phyloP scores from a whole-genome alignment of 2,329 filamentous ascomycete species.

The Penicillium sp. region DNA sequence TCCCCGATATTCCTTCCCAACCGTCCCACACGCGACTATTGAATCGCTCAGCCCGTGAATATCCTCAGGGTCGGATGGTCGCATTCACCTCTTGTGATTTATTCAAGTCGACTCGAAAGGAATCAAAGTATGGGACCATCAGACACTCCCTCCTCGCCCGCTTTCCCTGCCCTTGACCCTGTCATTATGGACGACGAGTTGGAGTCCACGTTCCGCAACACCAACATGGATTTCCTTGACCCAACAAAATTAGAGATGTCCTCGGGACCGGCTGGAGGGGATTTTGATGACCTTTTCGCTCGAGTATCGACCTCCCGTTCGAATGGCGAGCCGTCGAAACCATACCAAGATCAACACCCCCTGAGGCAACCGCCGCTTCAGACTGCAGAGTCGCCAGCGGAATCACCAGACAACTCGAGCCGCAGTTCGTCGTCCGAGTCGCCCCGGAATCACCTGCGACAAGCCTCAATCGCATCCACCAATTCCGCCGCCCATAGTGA shows the following conservation, averaged over 20 bases:
- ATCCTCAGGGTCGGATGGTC: constrained; percentile 8
- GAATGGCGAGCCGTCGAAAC: constrained; percentile 26
- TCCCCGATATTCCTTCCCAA: constrained; percentile 4
- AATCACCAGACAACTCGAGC: constrained; percentile 42
- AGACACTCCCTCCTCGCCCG: constrained; percentile 33
- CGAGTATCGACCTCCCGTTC: constrained; percentile 29
- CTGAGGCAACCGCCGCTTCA: constrained; percentile 32
- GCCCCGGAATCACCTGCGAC: constrained; percentile 37
- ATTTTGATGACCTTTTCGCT: constrained; percentile 41
- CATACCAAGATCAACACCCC: constrained; percentile 30
- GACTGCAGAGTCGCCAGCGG: constrained; percentile 39
- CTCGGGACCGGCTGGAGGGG: constrained; percentile 33
- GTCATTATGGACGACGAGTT: constrained; percentile 42
- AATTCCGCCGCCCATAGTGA: constrained; percentile 38
- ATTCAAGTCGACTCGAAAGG: constrained; percentile 3
- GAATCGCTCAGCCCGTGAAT: constrained; percentile 1
- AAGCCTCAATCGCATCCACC: constrained; percentile 39
- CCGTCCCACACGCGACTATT: constrained; percentile 11
- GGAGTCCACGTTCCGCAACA: constrained; percentile 37
- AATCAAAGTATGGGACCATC: constrained; percentile 34
- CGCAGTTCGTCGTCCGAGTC: constrained; percentile 42
- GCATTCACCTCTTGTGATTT: constrained; percentile 7
- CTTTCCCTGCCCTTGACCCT: constrained; percentile 37
- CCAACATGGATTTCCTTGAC: constrained; percentile 42
- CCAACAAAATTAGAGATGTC: constrained; percentile 35